Percentiles rank a stretch among this genome's conserved stretches.
Conservation (phyloP, 2,329 filamentous ascomycete genomes). For the Moelleriella libera region DNA sequence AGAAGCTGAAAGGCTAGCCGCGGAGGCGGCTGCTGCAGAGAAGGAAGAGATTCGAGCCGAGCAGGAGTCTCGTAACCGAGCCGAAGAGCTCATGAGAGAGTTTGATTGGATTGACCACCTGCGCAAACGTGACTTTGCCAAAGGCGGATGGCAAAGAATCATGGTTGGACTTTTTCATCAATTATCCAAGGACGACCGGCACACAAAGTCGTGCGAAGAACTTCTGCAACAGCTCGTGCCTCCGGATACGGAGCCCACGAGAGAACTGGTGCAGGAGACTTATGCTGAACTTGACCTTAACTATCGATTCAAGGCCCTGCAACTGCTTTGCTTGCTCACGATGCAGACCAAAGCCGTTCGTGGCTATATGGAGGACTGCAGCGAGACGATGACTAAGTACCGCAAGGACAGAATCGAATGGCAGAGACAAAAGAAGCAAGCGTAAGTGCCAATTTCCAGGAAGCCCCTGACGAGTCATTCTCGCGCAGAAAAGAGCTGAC, state of each 20-base stretch:
- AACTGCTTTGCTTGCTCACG: slow-evolving; percentile 76
- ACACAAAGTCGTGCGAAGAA: slow-evolving; percentile 60
- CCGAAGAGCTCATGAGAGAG: slow-evolving; percentile 58
- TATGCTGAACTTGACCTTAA: slow-evolving; percentile 75
- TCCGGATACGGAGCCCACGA: slow-evolving; percentile 57
- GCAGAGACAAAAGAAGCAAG: slow-evolving; percentile 61
- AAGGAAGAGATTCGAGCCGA: slow-evolving; percentile 29
- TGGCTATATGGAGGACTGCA: slow-evolving; percentile 81
- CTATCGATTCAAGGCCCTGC: slow-evolving; percentile 61
- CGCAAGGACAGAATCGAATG: slow-evolving; percentile 92
- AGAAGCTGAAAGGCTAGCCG: slow-evolving; percentile 55
- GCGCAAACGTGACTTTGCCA: slow-evolving; percentile 67
- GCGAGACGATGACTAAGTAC: slow-evolving; percentile 85
- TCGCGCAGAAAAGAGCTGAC: neutral
- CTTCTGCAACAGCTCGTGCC: slow-evolving; percentile 74
- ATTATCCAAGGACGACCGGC: slow-evolving; percentile 60
- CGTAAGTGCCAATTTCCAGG: slow-evolving; percentile 27
- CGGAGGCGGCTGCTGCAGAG: slow-evolving; percentile 41
- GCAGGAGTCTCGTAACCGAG: slow-evolving; percentile 47
- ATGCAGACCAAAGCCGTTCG: slow-evolving; percentile 77
- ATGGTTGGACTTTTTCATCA: slow-evolving; percentile 78
- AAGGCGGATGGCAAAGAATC: slow-evolving; percentile 86
- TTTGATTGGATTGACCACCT: slow-evolving; percentile 81
- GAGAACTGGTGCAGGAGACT: slow-evolving; percentile 56
- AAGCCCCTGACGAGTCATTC: neutral